Conservation (phyloP, 2,329 filamentous ascomycete species). For the Elsinoe fawcettii region DNA sequence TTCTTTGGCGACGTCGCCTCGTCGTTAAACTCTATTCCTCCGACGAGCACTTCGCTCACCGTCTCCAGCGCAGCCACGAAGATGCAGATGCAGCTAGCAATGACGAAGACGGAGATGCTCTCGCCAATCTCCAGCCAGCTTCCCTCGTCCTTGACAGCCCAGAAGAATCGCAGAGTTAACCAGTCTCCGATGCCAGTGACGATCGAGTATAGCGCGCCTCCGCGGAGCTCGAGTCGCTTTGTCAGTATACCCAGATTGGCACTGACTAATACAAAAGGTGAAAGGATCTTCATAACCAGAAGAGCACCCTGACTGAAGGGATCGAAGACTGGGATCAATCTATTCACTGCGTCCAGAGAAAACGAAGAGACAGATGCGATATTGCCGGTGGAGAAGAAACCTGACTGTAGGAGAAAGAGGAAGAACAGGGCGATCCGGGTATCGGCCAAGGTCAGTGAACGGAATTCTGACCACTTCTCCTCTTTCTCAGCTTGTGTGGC, state of each 20-base stretch:
- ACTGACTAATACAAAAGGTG: constrained; percentile 86
- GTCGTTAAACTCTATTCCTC: constrained; percentile 63
- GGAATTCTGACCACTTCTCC: constrained; percentile 36
- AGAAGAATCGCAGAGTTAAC: constrained; percentile 93
- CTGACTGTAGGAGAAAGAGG: constrained; percentile 87
- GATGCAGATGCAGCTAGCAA: constrained; percentile 79
- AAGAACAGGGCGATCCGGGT: constrained; percentile 87
- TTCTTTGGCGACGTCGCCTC: constrained; percentile 20
- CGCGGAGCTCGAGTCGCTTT: constrained; percentile 70
- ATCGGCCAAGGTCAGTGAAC: constrained; percentile 72
- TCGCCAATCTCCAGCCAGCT: constrained; percentile 97
- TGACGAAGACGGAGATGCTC: constrained; percentile 90
- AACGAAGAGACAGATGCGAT: constrained; percentile 90
- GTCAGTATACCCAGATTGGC: constrained; percentile 94
- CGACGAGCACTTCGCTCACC: constrained; percentile 73
- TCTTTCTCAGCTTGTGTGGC: background rate
- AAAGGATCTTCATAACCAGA: constrained; percentile 79
- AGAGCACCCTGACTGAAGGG: constrained; percentile 86
- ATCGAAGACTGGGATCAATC: constrained; percentile 85
- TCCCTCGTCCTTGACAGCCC: constrained; percentile 91
- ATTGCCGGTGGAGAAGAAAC: constrained; percentile 95
- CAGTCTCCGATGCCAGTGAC: constrained; percentile 89
- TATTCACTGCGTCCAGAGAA: constrained; percentile 79
- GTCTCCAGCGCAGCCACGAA: constrained; percentile 86
- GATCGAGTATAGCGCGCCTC: constrained; percentile 85